These are phyloP conservation scores for Trapa incisa DNA, from an alignment of 345 rosid genomes.

Conservation along the genomic window DNA sequence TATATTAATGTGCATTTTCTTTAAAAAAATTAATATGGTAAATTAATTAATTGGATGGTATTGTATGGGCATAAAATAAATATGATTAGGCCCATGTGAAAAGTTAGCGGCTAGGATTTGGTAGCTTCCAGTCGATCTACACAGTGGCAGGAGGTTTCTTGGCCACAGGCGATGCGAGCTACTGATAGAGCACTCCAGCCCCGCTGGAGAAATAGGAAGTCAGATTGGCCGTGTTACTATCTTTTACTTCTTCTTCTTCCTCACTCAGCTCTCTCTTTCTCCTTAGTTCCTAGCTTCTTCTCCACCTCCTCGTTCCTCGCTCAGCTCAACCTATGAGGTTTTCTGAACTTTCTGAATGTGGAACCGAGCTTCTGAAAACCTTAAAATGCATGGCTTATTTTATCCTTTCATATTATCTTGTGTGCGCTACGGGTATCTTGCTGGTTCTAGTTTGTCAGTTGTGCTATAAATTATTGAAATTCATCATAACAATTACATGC, in stretches of 20 bases:
- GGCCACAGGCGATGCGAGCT: neutral
- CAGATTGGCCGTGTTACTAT: conserved; percentile 18
- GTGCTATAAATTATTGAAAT: too few relatives aligned
- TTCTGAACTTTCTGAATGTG: neutral
- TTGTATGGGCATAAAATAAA: too few relatives aligned
- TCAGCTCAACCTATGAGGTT: conserved; percentile 40
- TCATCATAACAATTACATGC: too few relatives aligned
- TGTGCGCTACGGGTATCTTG: neutral
- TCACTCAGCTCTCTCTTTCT: conserved; percentile 28
- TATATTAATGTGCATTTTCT: too few relatives aligned
- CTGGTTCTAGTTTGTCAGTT: neutral
- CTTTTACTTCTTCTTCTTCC: conserved; percentile 26
- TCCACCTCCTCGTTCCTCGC: conserved; percentile 20
- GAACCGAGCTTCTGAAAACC: conserved; percentile 21
- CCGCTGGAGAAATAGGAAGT: conserved; percentile 8
- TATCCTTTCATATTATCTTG: neutral
- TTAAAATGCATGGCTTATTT: neutral
- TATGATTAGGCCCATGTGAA: neutral
- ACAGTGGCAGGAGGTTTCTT: neutral
- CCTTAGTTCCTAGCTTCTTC: conserved; percentile 37
- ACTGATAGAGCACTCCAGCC: conserved; percentile 10
- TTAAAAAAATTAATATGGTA: too few relatives aligned
- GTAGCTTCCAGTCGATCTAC: neutral
- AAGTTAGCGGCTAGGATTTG: neutral
- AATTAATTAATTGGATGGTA: too few relatives aligned